phyloP scores from a whole-genome alignment of 495 filamentous ascomycete genomes.

The Peziza echinospora region DNA sequence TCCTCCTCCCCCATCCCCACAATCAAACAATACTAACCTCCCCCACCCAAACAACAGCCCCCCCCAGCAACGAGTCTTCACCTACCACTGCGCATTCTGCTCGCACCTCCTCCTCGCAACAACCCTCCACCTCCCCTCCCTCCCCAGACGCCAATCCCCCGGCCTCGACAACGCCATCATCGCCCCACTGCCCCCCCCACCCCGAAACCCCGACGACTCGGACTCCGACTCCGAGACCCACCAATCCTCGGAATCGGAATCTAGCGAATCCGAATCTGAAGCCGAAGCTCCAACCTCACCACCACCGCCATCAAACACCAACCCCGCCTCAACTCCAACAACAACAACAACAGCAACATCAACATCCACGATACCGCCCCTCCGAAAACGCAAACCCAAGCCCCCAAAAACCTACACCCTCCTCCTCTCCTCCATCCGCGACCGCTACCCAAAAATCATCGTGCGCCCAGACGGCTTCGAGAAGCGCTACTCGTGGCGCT shows the following conservation, averaged over 20 bases:
- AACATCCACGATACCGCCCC: conserved; percentile 2
- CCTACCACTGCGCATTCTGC: conserved; percentile 56
- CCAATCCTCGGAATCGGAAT: conserved; percentile 5
- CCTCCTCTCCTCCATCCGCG: conserved; percentile 20
- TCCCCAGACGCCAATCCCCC: conserved; percentile 31
- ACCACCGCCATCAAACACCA: not conserved
- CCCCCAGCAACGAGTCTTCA: conserved; percentile 20
- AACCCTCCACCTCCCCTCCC: conserved; percentile 30
- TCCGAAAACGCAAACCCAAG: conserved; percentile 6
- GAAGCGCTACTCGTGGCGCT: conserved; percentile 38
- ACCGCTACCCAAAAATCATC: conserved; percentile 33
- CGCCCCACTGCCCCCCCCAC: conserved; percentile 22
- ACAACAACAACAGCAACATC: conserved; percentile 1
- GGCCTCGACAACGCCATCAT: conserved; percentile 26
- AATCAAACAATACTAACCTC: conserved; percentile 4
- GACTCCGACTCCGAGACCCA: conserved; percentile 11
- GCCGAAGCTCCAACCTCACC: not conserved
- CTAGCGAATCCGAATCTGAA: conserved; percentile 6
- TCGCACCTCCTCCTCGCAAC: conserved; percentile 46
- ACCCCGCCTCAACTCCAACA: conserved; percentile 3
- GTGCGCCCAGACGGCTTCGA: conserved; percentile 49
- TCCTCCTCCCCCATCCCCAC: not conserved
- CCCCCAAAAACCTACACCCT: conserved; percentile 20
- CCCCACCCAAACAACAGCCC: conserved; percentile 2
- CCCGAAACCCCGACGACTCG: conserved; percentile 1